Evolutionary conservation across 2,329 filamentous ascomycete species (phyloP), one percentile per base, ranked within the genome.

Genomic region (Neocucurbitaria cava): DNA sequence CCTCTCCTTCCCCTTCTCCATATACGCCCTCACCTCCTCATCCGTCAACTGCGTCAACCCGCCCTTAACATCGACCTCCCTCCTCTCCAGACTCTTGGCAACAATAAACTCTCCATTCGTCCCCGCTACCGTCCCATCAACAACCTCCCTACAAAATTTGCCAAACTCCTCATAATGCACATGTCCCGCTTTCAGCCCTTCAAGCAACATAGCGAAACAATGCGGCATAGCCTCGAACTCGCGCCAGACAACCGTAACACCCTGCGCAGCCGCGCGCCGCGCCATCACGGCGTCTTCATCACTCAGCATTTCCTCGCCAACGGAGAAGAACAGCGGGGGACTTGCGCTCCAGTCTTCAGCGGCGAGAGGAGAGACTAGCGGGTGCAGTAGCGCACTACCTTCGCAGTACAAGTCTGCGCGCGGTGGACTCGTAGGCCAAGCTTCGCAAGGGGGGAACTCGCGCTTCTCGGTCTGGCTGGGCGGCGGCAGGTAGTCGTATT

Each of bases 141-240:
- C 73, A 15, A 70, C 68, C 3, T 62, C 56, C 7, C 48, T 65
- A 30, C 70, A 73, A 45, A 75, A 76, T 45, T 59, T 57, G 0
- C 69, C 75, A 65, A 73, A 78, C 40, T 73, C 73, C 6, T 64
- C 65, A 18, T 78, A 62, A 66, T 76, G 77, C 48, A 74, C 57
- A 6, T 65, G 53, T 6, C 69, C 62, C 0, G 58, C 72, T 3
- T 59, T 44, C 2, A 74, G 49, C 1, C 60, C 52, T n/a, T 78
- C 77, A 3, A 82, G 54, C 50, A 82, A 54, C 74, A 80, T 74
- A 0, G 68, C 74, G 61, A 83, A 94, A 62, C 85, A 86, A 75
- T 93, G 90, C 49, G 91, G 89, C 90, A 94, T 94, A 3, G 86
- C 88, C 71, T 92, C 87, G 70, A 87, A 95, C 75, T 91, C 85